Base-by-base conservation (phyloP, 1,139 yeast species). In the Geotrichum phurueaensis region DNA sequence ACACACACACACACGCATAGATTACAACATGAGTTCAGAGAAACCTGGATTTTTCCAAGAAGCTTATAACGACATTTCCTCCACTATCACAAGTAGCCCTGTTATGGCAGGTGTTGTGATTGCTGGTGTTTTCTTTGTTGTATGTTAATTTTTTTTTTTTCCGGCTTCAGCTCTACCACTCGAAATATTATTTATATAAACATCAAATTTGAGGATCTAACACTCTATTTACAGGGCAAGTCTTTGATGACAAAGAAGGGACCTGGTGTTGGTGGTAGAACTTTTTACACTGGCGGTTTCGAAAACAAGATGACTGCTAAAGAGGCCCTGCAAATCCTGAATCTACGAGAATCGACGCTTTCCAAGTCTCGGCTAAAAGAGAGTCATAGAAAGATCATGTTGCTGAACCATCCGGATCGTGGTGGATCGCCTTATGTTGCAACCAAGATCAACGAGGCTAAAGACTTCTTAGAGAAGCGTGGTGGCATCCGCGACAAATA, bases 361-460 rank as follows among this genome's bases (percentile, higher is more conserved):
- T 82, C 87, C 18, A 85, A 87, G 75, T 81, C 87, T 65, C 89
- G 84, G 71, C 80, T 94, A 71, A 92, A 94, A 75, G 98, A 92
- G 65, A 89, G 89, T 59, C 99, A 94, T 75, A 84, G 99, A 77
- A 84, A 82, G 72, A 88, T 89, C 77, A 91, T 94, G 97, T 79
- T 94, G 73, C 84, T 92, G 57, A 94, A 94, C 76, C 99, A 94
- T 73, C 99, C 99, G 13, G 99, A 94, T 77, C 89, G 95, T 72
- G 99, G 99, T 58, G 99, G 99, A 10, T 88, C 96, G 22, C 94
- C 98, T 49, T 92, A 84, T 70, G 75, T 94, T 71, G 99, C 99
- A 63, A 92, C 98, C 56, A 94, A 94, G 79, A 91, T 94, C 67
- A 94, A 94, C 74, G 98, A 94, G 77, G 98, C 99, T 59, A 94